A percentile compares a stretch with the other conserved stretches of the same genome.
Conservation (phyloP, 805 yeast species). For the Starmerella sp. region DNA sequence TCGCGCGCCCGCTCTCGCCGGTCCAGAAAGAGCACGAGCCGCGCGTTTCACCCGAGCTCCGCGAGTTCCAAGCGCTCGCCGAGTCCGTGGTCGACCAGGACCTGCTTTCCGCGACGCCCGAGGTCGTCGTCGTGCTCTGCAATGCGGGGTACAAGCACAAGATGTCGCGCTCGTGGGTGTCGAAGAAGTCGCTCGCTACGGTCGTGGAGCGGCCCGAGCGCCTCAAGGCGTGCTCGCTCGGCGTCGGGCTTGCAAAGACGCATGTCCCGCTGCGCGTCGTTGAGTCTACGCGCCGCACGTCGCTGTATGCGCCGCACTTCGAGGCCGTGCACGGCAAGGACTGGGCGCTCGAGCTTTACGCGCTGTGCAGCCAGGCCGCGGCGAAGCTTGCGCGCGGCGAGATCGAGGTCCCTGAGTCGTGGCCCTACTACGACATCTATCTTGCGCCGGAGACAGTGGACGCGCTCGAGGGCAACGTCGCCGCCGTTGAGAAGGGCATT, state of each 20-base stretch:
- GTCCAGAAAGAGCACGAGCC: neutral
- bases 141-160: constrained; percentile 62
- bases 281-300: constrained; percentile 37
- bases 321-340: constrained; percentile 57
- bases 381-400: constrained; percentile 41
- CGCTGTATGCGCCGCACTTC: constrained; percentile 49
- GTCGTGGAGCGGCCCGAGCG: constrained; percentile 80
- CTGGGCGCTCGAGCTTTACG: constrained; percentile 53
- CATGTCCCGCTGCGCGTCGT: constrained; percentile 38
- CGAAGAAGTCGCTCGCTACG: constrained; percentile 51
- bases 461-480: constrained; percentile 68
- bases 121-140: constrained; percentile 40
- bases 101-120: neutral
- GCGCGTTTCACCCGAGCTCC: neutral
- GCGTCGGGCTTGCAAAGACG: constrained; percentile 63
- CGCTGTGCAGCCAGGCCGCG: constrained; percentile 49
- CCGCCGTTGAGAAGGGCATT: constrained; percentile 60
- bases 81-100: neutral
- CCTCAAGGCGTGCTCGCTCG: constrained; percentile 62
- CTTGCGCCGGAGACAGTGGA: constrained; percentile 51
- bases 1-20: neutral
- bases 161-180: constrained; percentile 67
- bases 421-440: constrained; percentile 80
- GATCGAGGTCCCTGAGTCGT: constrained; percentile 65
- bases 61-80: neutral